phyloP scores from a whole-genome alignment of 176 grass and related monocot genomes.

The Melocanna baccifera region DNA sequence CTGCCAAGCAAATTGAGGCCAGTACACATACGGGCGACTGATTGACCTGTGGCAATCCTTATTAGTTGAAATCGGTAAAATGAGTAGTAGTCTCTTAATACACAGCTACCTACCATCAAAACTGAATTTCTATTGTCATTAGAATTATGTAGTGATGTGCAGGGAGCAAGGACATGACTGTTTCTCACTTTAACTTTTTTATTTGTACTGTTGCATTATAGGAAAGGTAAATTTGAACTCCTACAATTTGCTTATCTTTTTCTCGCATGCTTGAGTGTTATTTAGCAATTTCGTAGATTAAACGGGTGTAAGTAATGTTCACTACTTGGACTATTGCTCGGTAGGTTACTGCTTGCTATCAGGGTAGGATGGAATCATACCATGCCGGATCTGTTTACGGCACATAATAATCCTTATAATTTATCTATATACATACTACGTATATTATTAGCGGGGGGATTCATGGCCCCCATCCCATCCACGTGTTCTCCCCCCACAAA shows the following conservation, averaged over 20 bases:
- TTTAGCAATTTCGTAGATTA: too few relatives aligned
- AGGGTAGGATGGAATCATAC: neutral
- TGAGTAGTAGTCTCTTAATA: neutral
- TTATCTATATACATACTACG: too few relatives aligned
- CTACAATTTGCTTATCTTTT: neutral
- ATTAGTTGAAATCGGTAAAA: neutral
- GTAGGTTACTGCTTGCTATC: neutral
- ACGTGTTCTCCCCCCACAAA: too few relatives aligned
- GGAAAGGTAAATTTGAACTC: neutral
- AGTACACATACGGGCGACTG: constrained; percentile 23
- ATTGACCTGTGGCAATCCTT: constrained; percentile 10
- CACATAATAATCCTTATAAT: too few relatives aligned
- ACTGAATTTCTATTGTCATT: neutral
- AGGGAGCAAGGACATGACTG: neutral
- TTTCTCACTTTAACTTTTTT: neutral
- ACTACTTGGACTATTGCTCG: neutral
- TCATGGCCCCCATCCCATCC: too few relatives aligned
- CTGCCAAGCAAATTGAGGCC: constrained; percentile 42
- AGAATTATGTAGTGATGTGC: neutral
- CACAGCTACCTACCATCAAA: neutral
- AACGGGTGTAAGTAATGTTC: neutral
- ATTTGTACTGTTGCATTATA: neutral
- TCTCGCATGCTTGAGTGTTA: neutral
- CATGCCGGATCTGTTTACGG: too few relatives aligned
- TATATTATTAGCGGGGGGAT: too few relatives aligned